Evolutionary conservation across 2,329 filamentous ascomycete species (phyloP).

Genomic region (Trichoderma sp.): DNA sequence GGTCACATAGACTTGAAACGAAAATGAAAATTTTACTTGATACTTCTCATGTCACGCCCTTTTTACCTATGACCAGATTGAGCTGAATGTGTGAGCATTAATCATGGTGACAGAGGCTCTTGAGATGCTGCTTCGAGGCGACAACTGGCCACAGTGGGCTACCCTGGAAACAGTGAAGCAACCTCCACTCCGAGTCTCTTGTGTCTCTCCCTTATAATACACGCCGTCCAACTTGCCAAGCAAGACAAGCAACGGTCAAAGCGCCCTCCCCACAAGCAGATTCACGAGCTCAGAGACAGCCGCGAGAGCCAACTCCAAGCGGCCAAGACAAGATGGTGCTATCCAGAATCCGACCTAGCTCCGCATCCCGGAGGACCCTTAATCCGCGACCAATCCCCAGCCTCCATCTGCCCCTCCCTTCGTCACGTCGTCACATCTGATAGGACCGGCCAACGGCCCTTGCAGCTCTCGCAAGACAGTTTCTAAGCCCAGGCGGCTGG

Average conservation of each 20-base stretch:
- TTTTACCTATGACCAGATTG: background rate
- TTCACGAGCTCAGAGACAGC: background rate
- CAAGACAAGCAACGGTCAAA: background rate
- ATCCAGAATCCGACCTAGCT: conserved; percentile 16
- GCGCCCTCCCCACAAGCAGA: background rate
- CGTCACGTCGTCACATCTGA: conserved; percentile 14
- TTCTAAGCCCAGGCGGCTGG: conserved; percentile 23
- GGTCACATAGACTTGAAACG: too few relatives aligned
- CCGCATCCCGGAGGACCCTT: conserved; percentile 21
- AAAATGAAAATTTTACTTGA: too few relatives aligned
- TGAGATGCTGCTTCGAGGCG: background rate
- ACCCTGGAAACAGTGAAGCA: background rate
- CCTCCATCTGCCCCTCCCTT: conserved; percentile 22
- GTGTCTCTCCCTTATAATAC: background rate
- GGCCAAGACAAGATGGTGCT: conserved; percentile 1
- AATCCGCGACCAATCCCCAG: conserved; percentile 21
- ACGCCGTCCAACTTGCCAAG: background rate
- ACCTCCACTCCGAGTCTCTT: background rate
- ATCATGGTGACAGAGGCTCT: background rate
- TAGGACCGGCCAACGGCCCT: conserved; percentile 21
- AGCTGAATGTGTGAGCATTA: background rate
- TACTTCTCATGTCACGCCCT: background rate
- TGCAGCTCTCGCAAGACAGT: conserved; percentile 20
- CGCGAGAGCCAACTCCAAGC: background rate
- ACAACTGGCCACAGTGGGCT: background rate